Conservation (phyloP, 345 rosid species). For the Brassica juncea region DNA sequence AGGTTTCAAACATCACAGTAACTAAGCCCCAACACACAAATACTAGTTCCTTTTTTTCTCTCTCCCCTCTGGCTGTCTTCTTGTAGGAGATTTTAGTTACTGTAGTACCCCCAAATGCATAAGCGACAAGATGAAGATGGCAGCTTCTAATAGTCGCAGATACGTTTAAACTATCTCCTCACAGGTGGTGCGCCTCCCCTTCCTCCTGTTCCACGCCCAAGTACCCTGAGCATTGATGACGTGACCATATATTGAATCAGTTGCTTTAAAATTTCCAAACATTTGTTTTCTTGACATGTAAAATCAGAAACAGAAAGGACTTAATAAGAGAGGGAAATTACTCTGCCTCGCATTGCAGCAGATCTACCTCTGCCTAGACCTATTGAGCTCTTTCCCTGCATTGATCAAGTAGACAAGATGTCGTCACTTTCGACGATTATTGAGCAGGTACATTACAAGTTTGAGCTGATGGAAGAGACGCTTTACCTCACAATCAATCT, state of each 20-base stretch:
- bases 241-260: not conserved
- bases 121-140: conserved; percentile 2
- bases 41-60: no score
- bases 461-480: conserved; percentile 96
- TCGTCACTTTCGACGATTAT: conserved; percentile 2
- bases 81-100: no score
- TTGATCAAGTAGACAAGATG: conserved; percentile 11
- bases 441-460: conserved; percentile 93
- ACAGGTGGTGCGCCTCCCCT: conserved; percentile 77
- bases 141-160: not conserved
- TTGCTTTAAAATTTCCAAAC: not conserved
- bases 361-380: conserved; percentile 96
- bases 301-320: not conserved
- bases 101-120: no score
- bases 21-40: no score
- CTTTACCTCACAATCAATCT: conserved; percentile 87
- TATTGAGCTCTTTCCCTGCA: conserved; percentile 83
- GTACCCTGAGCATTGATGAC: conserved; percentile 58
- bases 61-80: no score
- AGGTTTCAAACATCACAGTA: no score
- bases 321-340: conserved; percentile 33
- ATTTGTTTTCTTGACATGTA: not conserved
- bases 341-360: conserved; percentile 78
- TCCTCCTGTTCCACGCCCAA: conserved; percentile 76
- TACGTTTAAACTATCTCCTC: conserved; percentile 48